phyloP scores from a whole-genome alignment of 352 stramenopile species.

The Phytopythium ostracodes region DNA sequence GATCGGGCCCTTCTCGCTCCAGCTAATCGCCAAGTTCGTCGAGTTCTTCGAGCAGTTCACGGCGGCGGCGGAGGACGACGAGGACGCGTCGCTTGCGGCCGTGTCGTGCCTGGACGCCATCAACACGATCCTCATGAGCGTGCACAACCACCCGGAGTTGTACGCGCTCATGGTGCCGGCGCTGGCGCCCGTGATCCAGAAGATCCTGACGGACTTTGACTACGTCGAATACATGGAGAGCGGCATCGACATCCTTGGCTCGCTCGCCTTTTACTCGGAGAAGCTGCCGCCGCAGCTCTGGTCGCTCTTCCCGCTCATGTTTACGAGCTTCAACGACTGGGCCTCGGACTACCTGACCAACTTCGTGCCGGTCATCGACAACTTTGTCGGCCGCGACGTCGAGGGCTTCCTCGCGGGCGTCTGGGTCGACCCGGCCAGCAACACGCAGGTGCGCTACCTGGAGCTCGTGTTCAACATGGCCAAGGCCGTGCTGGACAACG shows the following conservation, averaged over 20 bases:
- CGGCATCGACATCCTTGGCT: constrained; percentile 94
- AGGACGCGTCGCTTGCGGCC: constrained; percentile 95
- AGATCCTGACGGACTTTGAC: constrained; percentile 94
- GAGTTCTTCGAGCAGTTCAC: constrained; percentile 95
- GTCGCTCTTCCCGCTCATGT: constrained; percentile 96
- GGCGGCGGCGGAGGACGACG: constrained; percentile 89
- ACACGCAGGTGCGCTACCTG: constrained; percentile 54
- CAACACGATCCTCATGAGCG: constrained; percentile 83
- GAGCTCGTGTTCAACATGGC: constrained; percentile 82
- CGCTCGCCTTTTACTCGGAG: constrained; percentile 94
- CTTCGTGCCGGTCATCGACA: constrained; percentile 95
- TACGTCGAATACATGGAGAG: constrained; percentile 98
- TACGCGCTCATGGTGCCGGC: constrained; percentile 91
- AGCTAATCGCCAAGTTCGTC: constrained; percentile 93
- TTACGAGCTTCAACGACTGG: constrained; percentile 93
- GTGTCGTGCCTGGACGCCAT: constrained; percentile 86
- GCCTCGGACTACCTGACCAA: constrained; percentile 96
- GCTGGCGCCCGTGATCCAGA: constrained; percentile 94
- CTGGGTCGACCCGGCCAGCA: constrained; percentile 34
- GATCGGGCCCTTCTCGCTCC: constrained; percentile 91
- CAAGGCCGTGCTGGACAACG: constrained; percentile 64
- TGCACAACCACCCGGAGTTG: constrained; percentile 78
- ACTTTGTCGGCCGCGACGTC: constrained; percentile 90
- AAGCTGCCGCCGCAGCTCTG: constrained; percentile 92
- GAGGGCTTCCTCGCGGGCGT: constrained; percentile 62